Percentiles rank a stretch among this genome's conserved stretches.
Evolutionary conservation across 768 basidiomycete species (phyloP).

Genomic region (Lactarius vividus): DNA sequence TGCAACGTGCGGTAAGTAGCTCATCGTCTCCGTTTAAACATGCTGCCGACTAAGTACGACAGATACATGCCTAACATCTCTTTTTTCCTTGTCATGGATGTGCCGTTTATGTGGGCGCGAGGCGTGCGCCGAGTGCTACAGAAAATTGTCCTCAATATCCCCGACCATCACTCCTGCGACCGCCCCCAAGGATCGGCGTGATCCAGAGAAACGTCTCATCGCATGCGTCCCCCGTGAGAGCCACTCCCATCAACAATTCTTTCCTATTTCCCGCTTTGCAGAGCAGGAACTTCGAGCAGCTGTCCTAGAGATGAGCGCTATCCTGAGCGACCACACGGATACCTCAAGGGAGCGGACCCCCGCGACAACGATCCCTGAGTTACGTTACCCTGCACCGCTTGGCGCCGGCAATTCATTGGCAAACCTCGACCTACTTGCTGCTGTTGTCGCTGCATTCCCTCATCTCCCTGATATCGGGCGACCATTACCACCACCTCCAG

Average conservation of each 20-base stretch:
- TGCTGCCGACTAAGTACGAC: conserved; percentile 24
- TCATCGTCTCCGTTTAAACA: conserved; percentile 6
- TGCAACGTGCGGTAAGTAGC: conserved; percentile 71
- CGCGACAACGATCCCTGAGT: conserved; percentile 5
- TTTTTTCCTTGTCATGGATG: conserved; percentile 88
- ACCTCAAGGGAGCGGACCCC: conserved; percentile 19
- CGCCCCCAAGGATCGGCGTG: conserved; percentile 24
- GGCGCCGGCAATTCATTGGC: conserved; percentile 7
- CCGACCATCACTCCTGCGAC: conserved; percentile 41
- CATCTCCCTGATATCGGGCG: conserved; percentile 15
- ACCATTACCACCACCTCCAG: not conserved
- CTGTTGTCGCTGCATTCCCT: conserved; percentile 22
- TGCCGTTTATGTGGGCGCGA: conserved; percentile 87
- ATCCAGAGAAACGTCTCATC: conserved; percentile 55
- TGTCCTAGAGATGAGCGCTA: conserved; percentile 20
- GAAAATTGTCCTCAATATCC: conserved; percentile 54
- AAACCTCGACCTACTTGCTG: conserved; percentile 23
- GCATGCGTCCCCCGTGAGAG: conserved; percentile 54
- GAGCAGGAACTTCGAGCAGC: conserved; percentile 22
- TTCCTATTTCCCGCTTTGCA: conserved; percentile 23
- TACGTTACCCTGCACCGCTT: conserved; percentile 1
- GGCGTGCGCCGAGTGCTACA: conserved; percentile 80
- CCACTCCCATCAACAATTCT: conserved; percentile 17
- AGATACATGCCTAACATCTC: conserved; percentile 93
- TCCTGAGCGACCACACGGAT: conserved; percentile 7